These are phyloP conservation scores for Corymbia citriodora DNA, from an alignment of 441 rosid species.

Conservation along the genomic window DNA sequence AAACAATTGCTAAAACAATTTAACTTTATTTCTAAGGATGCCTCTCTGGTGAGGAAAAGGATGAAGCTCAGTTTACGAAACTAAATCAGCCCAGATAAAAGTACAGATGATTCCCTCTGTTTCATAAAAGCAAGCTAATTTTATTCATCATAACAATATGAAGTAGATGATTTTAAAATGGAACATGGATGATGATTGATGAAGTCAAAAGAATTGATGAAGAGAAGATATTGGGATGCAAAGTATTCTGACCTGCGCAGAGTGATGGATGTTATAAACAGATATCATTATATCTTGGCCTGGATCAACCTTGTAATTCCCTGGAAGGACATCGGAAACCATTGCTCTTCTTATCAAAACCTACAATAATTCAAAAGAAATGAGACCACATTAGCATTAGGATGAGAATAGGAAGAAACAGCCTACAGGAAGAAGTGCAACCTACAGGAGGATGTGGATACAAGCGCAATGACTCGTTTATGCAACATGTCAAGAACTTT, in stretches of 20 bases:
- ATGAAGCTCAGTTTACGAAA: neutral
- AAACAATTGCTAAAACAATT: neutral
- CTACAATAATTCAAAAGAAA: conserved; percentile 21
- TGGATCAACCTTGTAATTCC: conserved; percentile 71
- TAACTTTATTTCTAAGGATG: neutral
- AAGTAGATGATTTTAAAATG: neutral
- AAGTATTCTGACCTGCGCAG: conserved; percentile 45
- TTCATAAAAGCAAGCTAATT: neutral
- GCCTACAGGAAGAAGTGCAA: conserved; percentile 14
- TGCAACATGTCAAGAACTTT: conserved; percentile 78
- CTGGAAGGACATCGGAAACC: conserved; percentile 78
- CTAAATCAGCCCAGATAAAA: neutral
- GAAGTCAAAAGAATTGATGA: neutral
- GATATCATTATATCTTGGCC: conserved; percentile 98
- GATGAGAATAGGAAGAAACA: neutral
- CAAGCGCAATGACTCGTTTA: conserved; percentile 84
- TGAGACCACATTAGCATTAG: neutral
- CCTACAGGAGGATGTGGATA: conserved; percentile 98
- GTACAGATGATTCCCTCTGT: neutral
- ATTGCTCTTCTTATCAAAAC: conserved; percentile 89
- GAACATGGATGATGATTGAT: neutral
- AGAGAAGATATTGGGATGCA: neutral
- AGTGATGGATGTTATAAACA: conserved; percentile 88
- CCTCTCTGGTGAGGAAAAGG: neutral
- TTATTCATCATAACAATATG: neutral